These are phyloP conservation scores for Tritrichomonas foetus DNA, from an alignment of 208 protist species.

Conservation along the genomic window DNA sequence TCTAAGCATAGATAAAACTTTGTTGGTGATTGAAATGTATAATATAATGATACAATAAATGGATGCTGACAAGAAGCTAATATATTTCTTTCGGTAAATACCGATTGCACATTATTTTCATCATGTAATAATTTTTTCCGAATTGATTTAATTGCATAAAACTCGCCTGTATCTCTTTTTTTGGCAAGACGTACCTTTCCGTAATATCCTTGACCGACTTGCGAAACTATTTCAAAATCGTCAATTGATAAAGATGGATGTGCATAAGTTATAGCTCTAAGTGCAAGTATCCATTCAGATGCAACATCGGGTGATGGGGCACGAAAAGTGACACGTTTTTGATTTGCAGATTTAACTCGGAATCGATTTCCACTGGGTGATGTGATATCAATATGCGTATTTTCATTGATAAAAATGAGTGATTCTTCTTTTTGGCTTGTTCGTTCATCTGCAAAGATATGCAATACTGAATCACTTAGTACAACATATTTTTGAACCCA, in stretches of 20 bases:
- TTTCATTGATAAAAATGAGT: neutral
- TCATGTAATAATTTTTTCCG: neutral
- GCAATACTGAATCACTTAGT: no score
- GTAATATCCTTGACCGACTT: neutral
- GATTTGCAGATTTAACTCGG: neutral
- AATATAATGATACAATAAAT: neutral
- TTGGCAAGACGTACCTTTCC: neutral
- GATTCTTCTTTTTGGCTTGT: no score
- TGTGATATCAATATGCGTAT: neutral
- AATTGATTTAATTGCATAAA: neutral
- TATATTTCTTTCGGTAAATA: constrained; percentile 12
- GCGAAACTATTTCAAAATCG: neutral
- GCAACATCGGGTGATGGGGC: neutral
- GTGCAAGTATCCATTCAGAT: neutral
- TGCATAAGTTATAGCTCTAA: neutral
- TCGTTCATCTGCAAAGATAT: no score
- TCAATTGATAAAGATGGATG: neutral
- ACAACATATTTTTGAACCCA: no score
- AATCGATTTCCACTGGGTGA: neutral
- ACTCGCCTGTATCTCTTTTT: neutral
- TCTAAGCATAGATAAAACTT: neutral
- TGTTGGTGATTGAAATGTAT: neutral
- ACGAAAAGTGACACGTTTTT: neutral
- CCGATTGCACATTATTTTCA: neutral
- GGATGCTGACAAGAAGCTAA: neutral